Evolutionary conservation across 257 asterid genomes (phyloP), one percentile per base, ranked within the genome.

Genomic region (Nicotiana undulata): DNA sequence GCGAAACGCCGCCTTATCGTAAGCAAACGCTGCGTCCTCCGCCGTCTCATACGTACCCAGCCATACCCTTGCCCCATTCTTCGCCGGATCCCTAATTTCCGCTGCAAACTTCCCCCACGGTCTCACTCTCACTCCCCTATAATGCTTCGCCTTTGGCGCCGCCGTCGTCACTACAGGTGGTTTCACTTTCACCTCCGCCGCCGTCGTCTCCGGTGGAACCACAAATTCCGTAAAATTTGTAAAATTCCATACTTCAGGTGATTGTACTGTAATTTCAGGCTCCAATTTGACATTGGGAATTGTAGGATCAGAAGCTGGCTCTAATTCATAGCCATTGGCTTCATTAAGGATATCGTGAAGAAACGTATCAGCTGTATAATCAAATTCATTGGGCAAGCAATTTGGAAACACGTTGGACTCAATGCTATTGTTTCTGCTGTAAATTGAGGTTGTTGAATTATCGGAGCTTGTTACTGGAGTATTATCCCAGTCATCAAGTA

Each of bases 51-150:
- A 88, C 0, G 91, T 88, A 51, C 91, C 89, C 0, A 88, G 63
- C 91, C 91, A 88, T 16, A 86, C 86, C 0, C 91, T 84, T 26
- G 86, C 83, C 3, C 91, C 91, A 28, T 86, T 86, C 26, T 80
- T 85, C 17, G 88, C 85, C 6, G 91, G 91, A 64, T 88, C 89
- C 67, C 91, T 83, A 59, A 86, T 88, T 83, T 88, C 91, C 51
- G 89, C 88, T 8, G 91, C 89, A 49, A 83, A 88, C 70, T 81
- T 88, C 18, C 91, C 91, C 89, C 91, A 88, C 1, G 89, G 89
- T 70, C 91, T 15, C 31, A 81, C 63, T 58, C 91, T 86, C 44
- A 88, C 91, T 0, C 91, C 91, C 60, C 91, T 77, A 7, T 79
- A 88, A 22, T 85, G 88, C 81, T 59, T 83, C 59, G 55, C 88